Percentiles rank a stretch among this genome's conserved stretches.
Conservation (phyloP, 129 eudicot species). For the Pittosporum tobira region DNA sequence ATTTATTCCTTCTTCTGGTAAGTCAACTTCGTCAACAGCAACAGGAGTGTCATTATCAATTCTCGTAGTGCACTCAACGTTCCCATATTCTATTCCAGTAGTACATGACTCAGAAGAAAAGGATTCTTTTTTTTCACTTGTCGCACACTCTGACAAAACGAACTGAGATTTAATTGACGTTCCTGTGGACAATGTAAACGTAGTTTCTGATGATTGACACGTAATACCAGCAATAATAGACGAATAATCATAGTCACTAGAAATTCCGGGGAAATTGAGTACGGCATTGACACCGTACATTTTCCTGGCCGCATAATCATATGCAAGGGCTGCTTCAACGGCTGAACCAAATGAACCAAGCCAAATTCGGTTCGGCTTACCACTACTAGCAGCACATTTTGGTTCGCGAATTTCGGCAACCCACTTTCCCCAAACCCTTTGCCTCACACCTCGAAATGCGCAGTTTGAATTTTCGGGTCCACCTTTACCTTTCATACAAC, state of each 20-base stretch:
- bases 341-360: slow-evolving; percentile 29
- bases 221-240: not conserved
- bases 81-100: no score
- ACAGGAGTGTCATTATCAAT: no score
- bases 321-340: slow-evolving; percentile 37
- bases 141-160: no score
- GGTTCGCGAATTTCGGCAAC: slow-evolving; percentile 46
- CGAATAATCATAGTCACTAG: not conserved
- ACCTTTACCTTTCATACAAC: slow-evolving; percentile 45
- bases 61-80: no score
- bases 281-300: slow-evolving; percentile 31
- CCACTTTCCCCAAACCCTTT: slow-evolving; percentile 49
- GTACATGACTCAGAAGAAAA: no score
- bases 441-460: slow-evolving; percentile 32
- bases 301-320: slow-evolving; percentile 36
- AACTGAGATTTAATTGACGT: not conserved
- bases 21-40: no score
- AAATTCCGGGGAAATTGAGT: slow-evolving; percentile 26
- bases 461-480: slow-evolving; percentile 31
- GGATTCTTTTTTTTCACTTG: no score
- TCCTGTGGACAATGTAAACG: not conserved
- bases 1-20: not conserved
- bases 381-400: not conserved
- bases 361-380: slow-evolving; percentile 22
- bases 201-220: not conserved